Evolutionary conservation across 208 protist species (phyloP).

Genomic region (Acanthamoeba castellanii): DNA sequence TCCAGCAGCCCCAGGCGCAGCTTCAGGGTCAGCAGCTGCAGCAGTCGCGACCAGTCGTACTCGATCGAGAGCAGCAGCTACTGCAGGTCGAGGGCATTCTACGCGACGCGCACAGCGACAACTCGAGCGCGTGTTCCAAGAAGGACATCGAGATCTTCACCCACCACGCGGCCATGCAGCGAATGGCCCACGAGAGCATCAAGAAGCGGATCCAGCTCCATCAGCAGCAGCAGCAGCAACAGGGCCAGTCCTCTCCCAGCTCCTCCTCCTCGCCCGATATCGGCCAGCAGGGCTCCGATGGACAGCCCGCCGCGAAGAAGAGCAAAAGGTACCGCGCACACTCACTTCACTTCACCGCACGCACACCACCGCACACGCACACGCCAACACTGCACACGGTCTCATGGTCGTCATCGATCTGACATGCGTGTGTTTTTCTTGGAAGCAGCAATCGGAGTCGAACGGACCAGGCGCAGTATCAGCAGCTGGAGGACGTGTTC

Average conservation of each 20-base stretch:
- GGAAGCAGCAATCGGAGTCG: not conserved
- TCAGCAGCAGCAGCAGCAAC: slow-evolving; percentile 16
- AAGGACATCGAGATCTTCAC: slow-evolving; percentile 43
- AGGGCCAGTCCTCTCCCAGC: not conserved
- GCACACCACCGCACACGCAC: too few relatives aligned
- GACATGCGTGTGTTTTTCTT: not conserved
- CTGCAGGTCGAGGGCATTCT: slow-evolving; percentile 22
- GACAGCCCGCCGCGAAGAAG: slow-evolving; percentile 17
- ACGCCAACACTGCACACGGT: not conserved
- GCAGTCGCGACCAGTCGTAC: not conserved
- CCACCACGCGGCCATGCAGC: slow-evolving; percentile 6
- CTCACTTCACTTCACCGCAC: too few relatives aligned
- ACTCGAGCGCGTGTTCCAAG: not conserved
- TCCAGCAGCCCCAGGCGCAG: not conserved
- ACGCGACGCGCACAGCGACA: not conserved
- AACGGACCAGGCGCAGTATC: slow-evolving; percentile 29
- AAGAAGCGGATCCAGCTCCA: not conserved
- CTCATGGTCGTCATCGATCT: not conserved
- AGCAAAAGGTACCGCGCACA: not conserved
- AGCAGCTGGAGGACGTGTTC: slow-evolving; percentile 23
- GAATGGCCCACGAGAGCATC: slow-evolving; percentile 25
- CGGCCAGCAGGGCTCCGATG: not conserved
- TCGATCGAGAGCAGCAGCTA: slow-evolving; percentile 9
- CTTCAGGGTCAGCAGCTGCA: not conserved
- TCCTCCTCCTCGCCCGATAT: slow-evolving; percentile 30